Conservation (phyloP, 148 eudicot genomes). For the Fagopyrum homotropicum region DNA sequence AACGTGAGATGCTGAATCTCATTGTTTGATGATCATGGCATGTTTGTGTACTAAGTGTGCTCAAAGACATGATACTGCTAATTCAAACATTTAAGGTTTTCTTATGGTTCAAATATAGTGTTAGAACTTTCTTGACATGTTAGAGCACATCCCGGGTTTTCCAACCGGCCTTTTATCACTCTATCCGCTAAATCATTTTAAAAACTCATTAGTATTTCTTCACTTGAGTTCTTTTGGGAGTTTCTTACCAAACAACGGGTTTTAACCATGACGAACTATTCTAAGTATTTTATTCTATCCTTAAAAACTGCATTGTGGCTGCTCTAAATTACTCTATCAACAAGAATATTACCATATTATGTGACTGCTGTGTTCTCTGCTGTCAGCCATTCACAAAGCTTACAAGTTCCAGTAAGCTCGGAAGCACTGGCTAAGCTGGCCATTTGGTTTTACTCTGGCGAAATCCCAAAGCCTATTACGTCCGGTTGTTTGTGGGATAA, state of each 20-base stretch:
- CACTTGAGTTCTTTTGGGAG: no score
- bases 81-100: background rate
- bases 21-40: background rate
- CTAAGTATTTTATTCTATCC: no score
- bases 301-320: no score
- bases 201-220: no score
- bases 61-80: no score
- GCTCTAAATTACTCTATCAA: no score
- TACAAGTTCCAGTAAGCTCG: conserved; percentile 61
- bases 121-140: no score
- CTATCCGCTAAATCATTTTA: no score
- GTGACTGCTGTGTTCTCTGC: conserved; percentile 5
- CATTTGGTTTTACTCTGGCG: conserved; percentile 59
- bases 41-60: background rate
- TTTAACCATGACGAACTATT: no score
- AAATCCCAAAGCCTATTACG: conserved; percentile 39
- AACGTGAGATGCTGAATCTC: background rate
- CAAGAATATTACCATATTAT: background rate
- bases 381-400: conserved; percentile 48
- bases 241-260: no score
- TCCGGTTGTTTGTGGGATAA: conserved; percentile 73
- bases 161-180: no score
- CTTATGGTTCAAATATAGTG: background rate
- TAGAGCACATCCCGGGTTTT: no score
- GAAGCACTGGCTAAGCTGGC: conserved; percentile 61